Conservation (phyloP, 2,329 filamentous ascomycete genomes). For the Trichophyton equinum region DNA sequence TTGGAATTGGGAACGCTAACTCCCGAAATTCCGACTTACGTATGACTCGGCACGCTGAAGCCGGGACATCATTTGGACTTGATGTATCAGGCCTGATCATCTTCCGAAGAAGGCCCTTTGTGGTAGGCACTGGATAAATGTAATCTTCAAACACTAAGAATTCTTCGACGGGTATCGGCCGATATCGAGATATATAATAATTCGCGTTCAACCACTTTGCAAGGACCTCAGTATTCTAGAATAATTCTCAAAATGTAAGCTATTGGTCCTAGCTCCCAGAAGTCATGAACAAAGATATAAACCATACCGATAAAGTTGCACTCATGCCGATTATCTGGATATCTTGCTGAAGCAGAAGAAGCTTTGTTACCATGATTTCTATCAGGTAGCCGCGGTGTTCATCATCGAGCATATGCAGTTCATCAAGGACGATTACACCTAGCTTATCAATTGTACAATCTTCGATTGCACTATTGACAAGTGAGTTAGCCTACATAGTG, state of each 20-base stretch:
- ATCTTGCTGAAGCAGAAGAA: constrained; percentile 53
- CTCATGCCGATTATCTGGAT: constrained; percentile 70
- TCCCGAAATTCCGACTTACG: constrained; percentile 47
- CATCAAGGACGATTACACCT: constrained; percentile 57
- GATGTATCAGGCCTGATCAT: constrained; percentile 38
- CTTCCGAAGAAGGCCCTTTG: constrained; percentile 46
- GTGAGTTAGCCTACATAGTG: constrained; percentile 50
- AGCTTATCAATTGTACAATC: constrained; percentile 54
- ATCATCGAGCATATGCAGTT: constrained; percentile 73
- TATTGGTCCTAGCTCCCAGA: background rate
- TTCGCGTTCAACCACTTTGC: constrained; percentile 59
- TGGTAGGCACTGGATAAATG: constrained; percentile 52
- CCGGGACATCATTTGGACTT: constrained; percentile 19
- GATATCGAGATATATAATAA: constrained; percentile 60
- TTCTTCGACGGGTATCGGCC: constrained; percentile 63
- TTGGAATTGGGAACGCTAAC: constrained; percentile 51
- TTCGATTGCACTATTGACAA: constrained; percentile 61
- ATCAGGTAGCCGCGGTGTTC: constrained; percentile 62
- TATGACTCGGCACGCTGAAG: constrained; percentile 36
- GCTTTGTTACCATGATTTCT: constrained; percentile 60
- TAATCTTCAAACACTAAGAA: constrained; percentile 59
- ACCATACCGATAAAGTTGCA: constrained; percentile 55
- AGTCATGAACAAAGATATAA: background rate
- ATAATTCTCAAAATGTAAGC: background rate
- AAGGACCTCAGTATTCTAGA: constrained; percentile 57